Conservation (phyloP, 2,329 filamentous ascomycete genomes). For the Trichoderma arundinaceum region DNA sequence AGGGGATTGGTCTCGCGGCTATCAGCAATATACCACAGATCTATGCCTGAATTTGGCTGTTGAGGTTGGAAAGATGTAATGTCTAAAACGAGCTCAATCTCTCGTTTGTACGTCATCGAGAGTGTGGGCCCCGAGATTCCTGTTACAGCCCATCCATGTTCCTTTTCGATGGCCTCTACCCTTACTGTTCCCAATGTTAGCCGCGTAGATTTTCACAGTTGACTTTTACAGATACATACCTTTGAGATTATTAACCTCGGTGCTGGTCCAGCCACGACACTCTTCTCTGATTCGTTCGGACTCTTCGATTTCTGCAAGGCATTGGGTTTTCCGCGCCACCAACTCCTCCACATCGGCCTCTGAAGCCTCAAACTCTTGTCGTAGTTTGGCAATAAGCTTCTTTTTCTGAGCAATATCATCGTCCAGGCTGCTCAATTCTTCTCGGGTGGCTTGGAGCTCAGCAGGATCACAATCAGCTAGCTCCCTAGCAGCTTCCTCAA, state of each 20-base stretch:
- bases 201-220: not conserved
- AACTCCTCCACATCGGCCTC: slow-evolving; percentile 67
- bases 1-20: slow-evolving; percentile 58
- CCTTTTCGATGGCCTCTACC: slow-evolving; percentile 68
- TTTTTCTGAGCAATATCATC: slow-evolving; percentile 73
- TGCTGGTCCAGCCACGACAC: slow-evolving; percentile 84
- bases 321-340: slow-evolving; percentile 70
- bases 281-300: slow-evolving; percentile 86
- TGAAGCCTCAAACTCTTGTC: slow-evolving; percentile 69
- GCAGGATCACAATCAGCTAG: slow-evolving; percentile 80
- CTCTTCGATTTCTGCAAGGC: slow-evolving; percentile 74
- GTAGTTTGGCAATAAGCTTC: slow-evolving; percentile 68
- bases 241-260: slow-evolving; percentile 80
- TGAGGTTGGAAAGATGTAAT: slow-evolving; percentile 62
- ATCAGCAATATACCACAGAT: slow-evolving; percentile 72
- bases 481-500: slow-evolving; percentile 75
- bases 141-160: slow-evolving; percentile 74
- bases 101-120: slow-evolving; percentile 75
- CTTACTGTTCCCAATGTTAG: slow-evolving; percentile 61
- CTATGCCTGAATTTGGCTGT: slow-evolving; percentile 61
- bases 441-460: slow-evolving; percentile 75
- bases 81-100: slow-evolving; percentile 77
- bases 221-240: slow-evolving; percentile 51
- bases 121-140: slow-evolving; percentile 65
- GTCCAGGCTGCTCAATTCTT: slow-evolving; percentile 68